These are phyloP conservation scores for Batkoa obscura DNA, from an alignment of 371 early-diverging fungal genomes.

Conservation along the genomic window DNA sequence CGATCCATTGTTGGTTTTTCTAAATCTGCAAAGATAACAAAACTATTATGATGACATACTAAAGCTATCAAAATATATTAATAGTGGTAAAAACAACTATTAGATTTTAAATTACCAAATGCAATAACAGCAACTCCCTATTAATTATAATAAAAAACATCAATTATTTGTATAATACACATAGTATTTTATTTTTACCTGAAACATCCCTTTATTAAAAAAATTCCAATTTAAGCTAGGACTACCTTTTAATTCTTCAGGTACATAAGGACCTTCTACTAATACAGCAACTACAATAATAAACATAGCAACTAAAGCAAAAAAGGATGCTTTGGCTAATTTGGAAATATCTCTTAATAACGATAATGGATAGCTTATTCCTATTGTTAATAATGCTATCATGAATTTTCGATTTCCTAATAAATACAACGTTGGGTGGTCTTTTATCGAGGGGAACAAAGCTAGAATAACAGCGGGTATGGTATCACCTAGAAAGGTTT, in stretches of 20 bases:
- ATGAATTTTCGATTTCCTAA: conserved; percentile 31
- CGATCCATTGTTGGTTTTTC: conserved; percentile 51
- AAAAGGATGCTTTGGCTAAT: conserved; percentile 53
- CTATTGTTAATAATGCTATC: conserved; percentile 39
- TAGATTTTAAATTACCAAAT: conserved; percentile 30
- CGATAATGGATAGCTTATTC: conserved; percentile 50
- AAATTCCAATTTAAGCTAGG: conserved; percentile 22
- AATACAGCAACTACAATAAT: conserved; percentile 47
- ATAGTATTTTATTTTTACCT: conserved; percentile 10
- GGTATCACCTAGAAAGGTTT: conserved; percentile 34
- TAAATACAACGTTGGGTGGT: conserved; percentile 25
- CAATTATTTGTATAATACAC: background rate
- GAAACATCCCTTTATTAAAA: conserved; percentile 36
- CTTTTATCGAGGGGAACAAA: conserved; percentile 30
- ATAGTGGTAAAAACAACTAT: background rate
- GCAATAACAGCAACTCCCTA: conserved; percentile 56
- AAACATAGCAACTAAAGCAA: conserved; percentile 51
- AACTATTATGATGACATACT: conserved; percentile 71
- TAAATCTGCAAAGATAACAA: conserved; percentile 55
- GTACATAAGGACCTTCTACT: conserved; percentile 43
- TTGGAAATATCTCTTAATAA: conserved; percentile 62
- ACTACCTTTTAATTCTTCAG: conserved; percentile 26
- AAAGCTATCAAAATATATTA: conserved; percentile 25
- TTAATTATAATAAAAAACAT: background rate
- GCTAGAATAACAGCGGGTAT: conserved; percentile 51